A percentile compares a stretch with the other conserved stretches of the same genome.
Conservation (phyloP, 345 rosid genomes). For the Chamaenerion angustifolium region DNA sequence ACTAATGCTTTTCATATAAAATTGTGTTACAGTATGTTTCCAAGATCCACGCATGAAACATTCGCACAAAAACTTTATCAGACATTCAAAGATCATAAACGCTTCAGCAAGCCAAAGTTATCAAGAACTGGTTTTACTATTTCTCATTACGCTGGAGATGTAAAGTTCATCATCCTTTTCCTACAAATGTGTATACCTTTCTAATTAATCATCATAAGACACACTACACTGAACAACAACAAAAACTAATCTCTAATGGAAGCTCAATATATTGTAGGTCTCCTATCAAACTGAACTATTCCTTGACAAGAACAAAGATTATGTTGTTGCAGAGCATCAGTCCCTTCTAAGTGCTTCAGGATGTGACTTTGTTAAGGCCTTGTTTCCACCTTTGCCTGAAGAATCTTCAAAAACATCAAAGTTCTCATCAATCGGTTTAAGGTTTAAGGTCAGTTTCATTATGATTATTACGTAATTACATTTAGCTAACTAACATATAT, state of each 20-base stretch:
- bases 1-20: neutral
- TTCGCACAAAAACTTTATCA: constrained; percentile 93
- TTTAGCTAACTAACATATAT: too few relatives aligned
- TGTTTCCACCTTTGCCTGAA: constrained; percentile 64
- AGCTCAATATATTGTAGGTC: constrained; percentile 27
- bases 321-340: constrained; percentile 90
- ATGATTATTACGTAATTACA: too few relatives aligned
- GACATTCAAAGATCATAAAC: constrained; percentile 70
- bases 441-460: constrained; percentile 62
- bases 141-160: constrained; percentile 95
- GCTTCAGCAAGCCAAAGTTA: constrained; percentile 88
- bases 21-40: constrained; percentile 68
- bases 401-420: constrained; percentile 80
- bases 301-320: constrained; percentile 95
- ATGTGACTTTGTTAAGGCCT: constrained; percentile 68
- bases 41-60: constrained; percentile 93
- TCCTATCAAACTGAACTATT: constrained; percentile 89
- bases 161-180: constrained; percentile 21
- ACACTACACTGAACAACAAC: too few relatives aligned
- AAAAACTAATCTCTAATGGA: too few relatives aligned
- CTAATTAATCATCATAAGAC: too few relatives aligned
- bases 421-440: constrained; percentile 91
- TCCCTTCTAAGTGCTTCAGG: constrained; percentile 61
- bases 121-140: constrained; percentile 90
- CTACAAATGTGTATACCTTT: too few relatives aligned